Evolutionary conservation across 768 basidiomycete species (phyloP), one percentile per base, ranked within the genome.

Genomic region (Mycena galericulata): DNA sequence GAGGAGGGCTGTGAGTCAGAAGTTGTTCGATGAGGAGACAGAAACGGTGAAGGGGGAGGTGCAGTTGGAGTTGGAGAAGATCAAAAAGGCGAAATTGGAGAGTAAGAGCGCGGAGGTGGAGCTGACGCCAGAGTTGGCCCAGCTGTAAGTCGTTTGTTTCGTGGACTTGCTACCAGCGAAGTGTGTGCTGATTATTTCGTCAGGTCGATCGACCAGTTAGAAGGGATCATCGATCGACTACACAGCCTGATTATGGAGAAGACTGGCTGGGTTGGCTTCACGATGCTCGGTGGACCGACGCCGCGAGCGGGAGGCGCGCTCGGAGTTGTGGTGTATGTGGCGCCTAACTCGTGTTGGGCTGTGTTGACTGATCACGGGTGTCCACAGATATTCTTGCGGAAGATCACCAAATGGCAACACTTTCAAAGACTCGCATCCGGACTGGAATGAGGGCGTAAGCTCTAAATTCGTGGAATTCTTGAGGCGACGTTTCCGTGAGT

Each of bases 371-470:
- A n/a, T n/a, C n/a, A n/a, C n/a, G n/a, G n/a, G n/a, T n/a, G n/a
- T n/a, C n/a, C n/a, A n/a, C 30, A 65, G 63, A 20, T 38, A 24
- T 36, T 49, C 43, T 26, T 57, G 8, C 20, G 63, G 63, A 38
- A 38, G 10, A 38, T 38, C 17, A 9, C 38, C 17, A 38, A 9
- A 9, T 9, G 17, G 63, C 32, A 22, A 47, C 12, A 38, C 18
- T 15, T 65, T 65, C 55, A 56, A 49, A 27, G 45, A 65, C 7
- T 34, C 54, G 2, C 63, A 65, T 41, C 55, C 55, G 0, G n/a
- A 36, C 27, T 65, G 63, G 62, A 26, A 56, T 5, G 34, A 10
- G 0, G 24, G 15, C 27, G 45, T 57, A 29, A 26, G 45, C n/a
- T 6, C 12, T 11, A 20, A 1, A 3, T 65, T 57, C 26, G 14